Conservation (phyloP, 2,329 filamentous ascomycete genomes). For the Pestalotiopsis sp. region DNA sequence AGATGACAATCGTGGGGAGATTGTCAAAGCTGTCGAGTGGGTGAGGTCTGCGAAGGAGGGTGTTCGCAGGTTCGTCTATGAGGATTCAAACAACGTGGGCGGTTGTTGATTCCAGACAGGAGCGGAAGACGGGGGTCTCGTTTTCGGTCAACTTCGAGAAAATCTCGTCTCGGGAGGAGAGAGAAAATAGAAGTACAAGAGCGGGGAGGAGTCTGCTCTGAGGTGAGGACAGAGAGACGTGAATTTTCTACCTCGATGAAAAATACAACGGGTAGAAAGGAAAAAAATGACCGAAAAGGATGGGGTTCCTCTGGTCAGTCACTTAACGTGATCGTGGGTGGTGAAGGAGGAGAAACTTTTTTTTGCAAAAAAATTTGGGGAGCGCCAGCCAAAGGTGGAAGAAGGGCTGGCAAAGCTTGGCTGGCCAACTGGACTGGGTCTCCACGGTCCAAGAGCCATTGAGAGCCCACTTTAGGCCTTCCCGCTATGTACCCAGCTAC, state of each 20-base stretch:
- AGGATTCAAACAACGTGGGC: background rate
- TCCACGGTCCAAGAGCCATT: too few species aligned
- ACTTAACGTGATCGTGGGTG: slow-evolving; percentile 11
- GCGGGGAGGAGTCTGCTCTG: slow-evolving; percentile 11
- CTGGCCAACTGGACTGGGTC: background rate
- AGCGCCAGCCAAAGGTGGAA: slow-evolving; percentile 1
- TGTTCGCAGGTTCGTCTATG: background rate
- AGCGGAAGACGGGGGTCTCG: background rate
- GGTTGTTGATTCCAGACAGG: slow-evolving; percentile 1
- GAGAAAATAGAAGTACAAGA: slow-evolving; percentile 11
- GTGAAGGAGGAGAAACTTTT: slow-evolving; percentile 8
- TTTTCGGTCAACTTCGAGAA: background rate
- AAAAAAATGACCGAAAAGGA: slow-evolving; percentile 7
- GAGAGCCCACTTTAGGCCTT: background rate
- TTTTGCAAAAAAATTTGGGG: slow-evolving; percentile 10
- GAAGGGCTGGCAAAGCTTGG: background rate
- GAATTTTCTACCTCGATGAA: slow-evolving; percentile 9
- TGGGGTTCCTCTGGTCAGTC: slow-evolving; percentile 11
- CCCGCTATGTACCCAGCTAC: background rate
- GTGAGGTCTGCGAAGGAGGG: background rate
- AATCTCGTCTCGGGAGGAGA: slow-evolving; percentile 7
- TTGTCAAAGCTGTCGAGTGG: background rate
- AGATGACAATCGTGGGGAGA: background rate
- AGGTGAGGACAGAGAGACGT: slow-evolving; percentile 3
- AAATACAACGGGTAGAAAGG: slow-evolving; percentile 11